Evolutionary conservation across 2,329 filamentous ascomycete species (phyloP).

Genomic region (Allantophomopsis lycopodina): DNA sequence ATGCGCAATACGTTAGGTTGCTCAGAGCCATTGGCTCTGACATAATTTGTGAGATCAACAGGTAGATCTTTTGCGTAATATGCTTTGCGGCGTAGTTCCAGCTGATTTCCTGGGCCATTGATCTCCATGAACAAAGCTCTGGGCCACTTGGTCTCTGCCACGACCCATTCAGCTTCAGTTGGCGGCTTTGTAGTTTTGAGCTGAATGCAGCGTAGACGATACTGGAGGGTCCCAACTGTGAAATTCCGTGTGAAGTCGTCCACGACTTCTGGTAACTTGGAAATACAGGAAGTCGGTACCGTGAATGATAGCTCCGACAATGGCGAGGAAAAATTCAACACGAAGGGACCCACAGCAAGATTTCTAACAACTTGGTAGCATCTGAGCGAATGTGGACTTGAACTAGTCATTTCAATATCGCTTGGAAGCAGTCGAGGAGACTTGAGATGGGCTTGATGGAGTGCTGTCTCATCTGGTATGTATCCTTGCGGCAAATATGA

Average conservation of each 20-base stretch:
- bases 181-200: constrained; percentile 18
- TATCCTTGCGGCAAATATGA: constrained; percentile 24
- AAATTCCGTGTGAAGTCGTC: constrained; percentile 12
- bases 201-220: constrained; percentile 55
- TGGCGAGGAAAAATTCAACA: constrained; percentile 13
- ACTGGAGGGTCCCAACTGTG: constrained; percentile 39
- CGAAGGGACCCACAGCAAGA: constrained; percentile 32
- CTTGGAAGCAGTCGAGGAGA: constrained; percentile 29
- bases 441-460: constrained; percentile 44
- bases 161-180: constrained; percentile 38
- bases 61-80: constrained; percentile 67
- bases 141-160: constrained; percentile 57
- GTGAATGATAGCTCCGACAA: constrained; percentile 21
- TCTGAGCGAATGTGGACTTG: constrained; percentile 10
- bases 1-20: neutral
- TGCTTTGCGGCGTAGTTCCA: constrained; percentile 48
- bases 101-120: constrained; percentile 35
- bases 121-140: constrained; percentile 52
- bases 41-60: constrained; percentile 51
- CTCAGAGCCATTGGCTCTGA: constrained; percentile 6
- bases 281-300: constrained; percentile 4
- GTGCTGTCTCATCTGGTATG: constrained; percentile 28
- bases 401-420: constrained; percentile 6
- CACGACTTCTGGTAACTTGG: neutral
- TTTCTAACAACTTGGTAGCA: constrained; percentile 42